A percentile compares a stretch with the other conserved stretches of the same genome.
phyloP scores from a whole-genome alignment of 768 basidiomycete genomes.

The Astraeus odoratus region DNA sequence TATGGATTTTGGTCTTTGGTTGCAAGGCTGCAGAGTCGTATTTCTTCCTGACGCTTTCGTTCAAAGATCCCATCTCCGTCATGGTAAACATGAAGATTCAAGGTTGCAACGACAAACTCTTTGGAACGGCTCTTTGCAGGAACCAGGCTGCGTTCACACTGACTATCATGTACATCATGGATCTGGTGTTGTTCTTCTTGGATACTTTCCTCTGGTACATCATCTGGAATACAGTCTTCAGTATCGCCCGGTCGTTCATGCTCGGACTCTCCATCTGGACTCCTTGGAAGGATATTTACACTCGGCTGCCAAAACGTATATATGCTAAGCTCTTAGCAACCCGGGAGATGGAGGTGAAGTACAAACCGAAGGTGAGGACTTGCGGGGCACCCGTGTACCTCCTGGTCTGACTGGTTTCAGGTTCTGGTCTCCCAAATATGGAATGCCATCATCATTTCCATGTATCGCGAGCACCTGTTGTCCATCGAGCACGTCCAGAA shows the following conservation, averaged over 20 bases:
- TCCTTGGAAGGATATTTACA: slow-evolving; percentile 97
- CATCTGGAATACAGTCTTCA: slow-evolving; percentile 97
- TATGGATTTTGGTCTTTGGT: slow-evolving; percentile 92
- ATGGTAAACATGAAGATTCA: slow-evolving; percentile 98
- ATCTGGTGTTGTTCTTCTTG: slow-evolving; percentile 92
- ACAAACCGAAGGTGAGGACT: slow-evolving; percentile 89
- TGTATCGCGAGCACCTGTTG: slow-evolving; percentile 98
- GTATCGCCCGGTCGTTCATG: slow-evolving; percentile 79
- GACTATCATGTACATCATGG: slow-evolving; percentile 99
- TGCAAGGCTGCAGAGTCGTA: slow-evolving; percentile 98
- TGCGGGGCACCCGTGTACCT: not conserved
- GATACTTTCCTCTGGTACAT: slow-evolving; percentile 99
- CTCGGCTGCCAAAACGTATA: slow-evolving; percentile 91
- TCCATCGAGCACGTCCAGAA: slow-evolving; percentile 99
- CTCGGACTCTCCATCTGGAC: slow-evolving; percentile 98
- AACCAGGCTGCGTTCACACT: slow-evolving; percentile 95
- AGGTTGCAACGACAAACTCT: slow-evolving; percentile 80
- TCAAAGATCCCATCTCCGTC: slow-evolving; percentile 86
- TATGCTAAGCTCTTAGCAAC: slow-evolving; percentile 95
- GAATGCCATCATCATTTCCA: slow-evolving; percentile 99
- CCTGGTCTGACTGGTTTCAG: slow-evolving; percentile 30
- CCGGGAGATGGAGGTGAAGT: slow-evolving; percentile 94
- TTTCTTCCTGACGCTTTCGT: slow-evolving; percentile 95
- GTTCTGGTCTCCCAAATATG: slow-evolving; percentile 98
- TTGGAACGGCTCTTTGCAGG: slow-evolving; percentile 75